Conservation (phyloP, 305 asterid species). For the Fraxinus floribunda region DNA sequence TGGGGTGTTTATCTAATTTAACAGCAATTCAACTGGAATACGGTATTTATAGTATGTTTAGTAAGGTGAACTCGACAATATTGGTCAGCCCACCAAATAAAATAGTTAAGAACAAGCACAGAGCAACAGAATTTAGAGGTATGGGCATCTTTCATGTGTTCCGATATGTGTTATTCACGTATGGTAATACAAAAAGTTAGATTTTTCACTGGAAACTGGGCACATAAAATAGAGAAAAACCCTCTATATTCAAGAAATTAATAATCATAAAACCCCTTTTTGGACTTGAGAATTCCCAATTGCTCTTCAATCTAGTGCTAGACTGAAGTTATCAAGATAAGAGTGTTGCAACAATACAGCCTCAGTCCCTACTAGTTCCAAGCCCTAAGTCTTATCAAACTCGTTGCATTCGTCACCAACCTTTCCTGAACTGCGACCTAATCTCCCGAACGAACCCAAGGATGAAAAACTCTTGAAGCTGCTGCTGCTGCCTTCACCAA, state of each 20-base stretch:
- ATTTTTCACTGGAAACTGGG: conserved; percentile 24
- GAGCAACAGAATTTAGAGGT: neutral
- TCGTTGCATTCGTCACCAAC: conserved; percentile 43
- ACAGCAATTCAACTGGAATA: neutral
- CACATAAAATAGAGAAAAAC: neutral
- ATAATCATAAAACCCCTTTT: neutral
- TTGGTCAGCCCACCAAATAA: neutral
- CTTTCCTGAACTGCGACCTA: conserved; percentile 55
- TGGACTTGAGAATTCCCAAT: neutral
- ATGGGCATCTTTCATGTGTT: neutral
- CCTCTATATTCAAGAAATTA: neutral
- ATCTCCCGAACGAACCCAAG: conserved; percentile 55
- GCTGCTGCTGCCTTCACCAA: conserved; percentile 63
- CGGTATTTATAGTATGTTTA: neutral
- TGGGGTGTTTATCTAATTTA: neutral
- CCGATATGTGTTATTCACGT: neutral
- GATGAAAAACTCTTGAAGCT: conserved; percentile 60
- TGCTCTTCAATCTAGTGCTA: conserved; percentile 7
- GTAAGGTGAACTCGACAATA: neutral
- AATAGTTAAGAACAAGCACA: neutral
- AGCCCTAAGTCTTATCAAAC: conserved; percentile 35
- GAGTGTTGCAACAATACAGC: neutral
- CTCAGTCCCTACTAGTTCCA: neutral
- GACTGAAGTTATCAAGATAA: neutral
- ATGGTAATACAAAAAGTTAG: conserved; percentile 21